phyloP scores from a whole-genome alignment of 1,284 basidiomycete genomes.

The Spongispora temasekensis region DNA sequence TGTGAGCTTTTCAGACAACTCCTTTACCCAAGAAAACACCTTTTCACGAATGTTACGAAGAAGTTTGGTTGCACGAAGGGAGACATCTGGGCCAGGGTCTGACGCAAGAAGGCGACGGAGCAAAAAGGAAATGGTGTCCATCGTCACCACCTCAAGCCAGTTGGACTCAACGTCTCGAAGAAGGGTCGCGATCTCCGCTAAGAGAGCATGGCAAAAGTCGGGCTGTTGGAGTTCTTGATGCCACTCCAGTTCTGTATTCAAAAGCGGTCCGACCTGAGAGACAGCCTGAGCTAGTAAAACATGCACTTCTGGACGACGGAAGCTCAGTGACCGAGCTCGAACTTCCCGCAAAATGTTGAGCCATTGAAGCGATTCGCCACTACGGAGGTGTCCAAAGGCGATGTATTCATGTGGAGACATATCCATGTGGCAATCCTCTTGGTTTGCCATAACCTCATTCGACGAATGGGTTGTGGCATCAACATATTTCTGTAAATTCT shows the following conservation, averaged over 20 bases:
- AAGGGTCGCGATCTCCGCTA: slow-evolving; percentile 37
- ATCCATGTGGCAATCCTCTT: slow-evolving; percentile 38
- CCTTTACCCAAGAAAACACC: slow-evolving; percentile 39
- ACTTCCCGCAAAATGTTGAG: slow-evolving; percentile 48
- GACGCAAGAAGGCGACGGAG: slow-evolving; percentile 38
- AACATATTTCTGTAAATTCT: slow-evolving; percentile 40
- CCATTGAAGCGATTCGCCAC: slow-evolving; percentile 49
- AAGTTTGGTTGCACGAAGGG: slow-evolving; percentile 19
- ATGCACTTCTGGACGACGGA: slow-evolving; percentile 41
- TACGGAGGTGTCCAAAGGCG: slow-evolving; percentile 45
- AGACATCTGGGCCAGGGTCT: slow-evolving; percentile 8
- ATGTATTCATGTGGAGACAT: slow-evolving; percentile 46
- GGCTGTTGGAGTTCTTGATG: slow-evolving; percentile 35
- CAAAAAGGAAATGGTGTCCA: slow-evolving; percentile 40
- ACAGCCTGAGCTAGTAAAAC: slow-evolving; percentile 42
- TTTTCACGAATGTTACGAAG: slow-evolving; percentile 35
- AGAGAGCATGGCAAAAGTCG: slow-evolving; percentile 37
- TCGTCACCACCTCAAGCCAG: slow-evolving; percentile 44
- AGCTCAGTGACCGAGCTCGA: slow-evolving; percentile 37
- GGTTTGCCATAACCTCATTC: slow-evolving; percentile 45
- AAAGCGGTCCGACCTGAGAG: slow-evolving; percentile 43
- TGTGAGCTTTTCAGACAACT: slow-evolving; percentile 32
- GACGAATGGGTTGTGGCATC: slow-evolving; percentile 39
- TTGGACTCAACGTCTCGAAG: slow-evolving; percentile 38
- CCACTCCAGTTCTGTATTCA: slow-evolving; percentile 26